Base-by-base conservation (phyloP, 495 filamentous ascomycete genomes). In the Aspergillus mulundensis region DNA sequence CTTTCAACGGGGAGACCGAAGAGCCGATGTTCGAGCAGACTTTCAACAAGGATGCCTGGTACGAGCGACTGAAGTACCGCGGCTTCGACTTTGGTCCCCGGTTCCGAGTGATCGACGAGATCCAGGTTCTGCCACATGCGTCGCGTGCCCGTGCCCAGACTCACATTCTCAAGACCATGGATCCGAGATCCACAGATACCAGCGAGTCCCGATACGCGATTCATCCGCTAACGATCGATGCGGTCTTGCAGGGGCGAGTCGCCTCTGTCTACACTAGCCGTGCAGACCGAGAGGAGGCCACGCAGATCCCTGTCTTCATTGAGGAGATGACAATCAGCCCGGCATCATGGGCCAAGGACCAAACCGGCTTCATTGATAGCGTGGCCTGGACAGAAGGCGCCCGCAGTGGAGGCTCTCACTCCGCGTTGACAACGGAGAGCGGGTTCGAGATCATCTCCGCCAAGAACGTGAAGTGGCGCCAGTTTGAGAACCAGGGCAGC, bases 141-240 rank as follows among this genome's bases (percentile, higher is more conserved):
- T 18, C 11, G 11, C 19, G 20, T 21, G 19, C 25, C 36, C 21
- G 43, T n/a, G 47, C 46, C 1, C 36, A 23, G 6, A 34, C 45
- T 1, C 39, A 24, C n/a, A 39, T 51, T 8, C 34, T 25, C 11
- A 43, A 16, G 7, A 18, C 11, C 12, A 14, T 18, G 1, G 39
- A 48, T 8, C 18, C 16, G 3, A 8, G 8, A 28, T 3, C 25
- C 25, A 28, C 8, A 4, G 25, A 28, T 28, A 4, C 25, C 25
- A 28, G 25, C 25, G 16, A 16, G 5, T 18, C 32, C 6, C 6
- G 39, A 15, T 52, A 59, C 38, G 32, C 41, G 8, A 34, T 49
- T 3, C 59, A 56, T 30, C 50, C 53, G 2, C 41, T 45, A 7
- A 42, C 59, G 1, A 23, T 57, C 0, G 50, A 57, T 34, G 44